phyloP scores from a whole-genome alignment of 306 rosid genomes.

The apple (Malus domestica) region ASM211411v1 NC_041798.1:38335501-38336000 shows the following conservation, averaged over 20 bases:
- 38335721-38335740: too few relatives aligned
- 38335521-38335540: conserved; percentile 61
- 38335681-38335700: too few relatives aligned
- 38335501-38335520: conserved; percentile 36
- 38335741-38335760: too few relatives aligned
- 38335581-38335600: conserved; percentile 91
- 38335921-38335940: conserved; percentile 75
- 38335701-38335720: too few relatives aligned
- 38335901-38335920: conserved; percentile 84
- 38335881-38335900: conserved; percentile 42
- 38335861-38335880: conserved; percentile 69
- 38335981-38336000: conserved; percentile 73
- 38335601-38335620: conserved; percentile 81
- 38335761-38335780: too few relatives aligned
- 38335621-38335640: conserved; percentile 56
- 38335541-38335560: conserved; percentile 61
- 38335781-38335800: conserved; percentile 21
- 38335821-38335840: conserved; percentile 76
- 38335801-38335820: conserved; percentile 72
- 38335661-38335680: too few relatives aligned
- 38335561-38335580: conserved; percentile 63
- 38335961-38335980: conserved; percentile 58
- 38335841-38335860: conserved; percentile 71
- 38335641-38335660: conserved; percentile 37
- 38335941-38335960: conserved; percentile 44